Percentiles rank a stretch among this genome's conserved stretches.
Conservation (phyloP, 2,329 filamentous ascomycete species). For the Colletotrichum trifolii region DNA sequence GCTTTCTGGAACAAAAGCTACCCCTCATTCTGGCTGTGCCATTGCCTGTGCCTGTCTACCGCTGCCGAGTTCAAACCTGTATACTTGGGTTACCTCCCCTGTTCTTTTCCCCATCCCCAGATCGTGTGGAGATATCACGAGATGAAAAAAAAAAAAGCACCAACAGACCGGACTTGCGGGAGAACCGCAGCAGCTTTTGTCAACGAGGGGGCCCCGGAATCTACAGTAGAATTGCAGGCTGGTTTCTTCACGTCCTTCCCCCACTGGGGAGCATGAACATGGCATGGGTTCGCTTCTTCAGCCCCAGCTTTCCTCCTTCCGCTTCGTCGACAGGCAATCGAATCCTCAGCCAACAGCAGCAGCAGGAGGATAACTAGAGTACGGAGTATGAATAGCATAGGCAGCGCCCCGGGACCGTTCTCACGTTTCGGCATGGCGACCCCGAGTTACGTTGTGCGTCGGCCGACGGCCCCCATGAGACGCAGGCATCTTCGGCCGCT, state of each 20-base stretch:
- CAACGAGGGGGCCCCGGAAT: constrained; percentile 31
- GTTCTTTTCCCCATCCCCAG: constrained; percentile 34
- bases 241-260: neutral
- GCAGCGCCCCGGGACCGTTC: too few relatives aligned
- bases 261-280: constrained; percentile 30
- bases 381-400: too few relatives aligned
- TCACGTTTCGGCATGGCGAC: constrained; percentile 17
- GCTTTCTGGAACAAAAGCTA: constrained; percentile 34
- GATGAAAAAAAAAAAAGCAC: constrained; percentile 19
- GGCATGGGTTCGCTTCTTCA: too few relatives aligned
- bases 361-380: too few relatives aligned
- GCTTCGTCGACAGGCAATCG: constrained; percentile 11
- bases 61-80: too few relatives aligned
- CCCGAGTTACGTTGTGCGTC: constrained; percentile 25
- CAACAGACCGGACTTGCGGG: constrained; percentile 25
- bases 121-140: constrained; percentile 38
- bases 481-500: constrained; percentile 25
- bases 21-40: constrained; percentile 28
- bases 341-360: constrained; percentile 24
- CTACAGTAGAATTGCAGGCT: constrained; percentile 10
- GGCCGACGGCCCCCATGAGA: constrained; percentile 17
- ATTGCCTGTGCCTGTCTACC: too few relatives aligned
- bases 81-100: neutral
- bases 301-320: neutral
- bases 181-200: constrained; percentile 26